A percentile compares a stretch with the other conserved stretches of the same genome.
Evolutionary conservation across 1,284 basidiomycete species (phyloP).

Genomic region (Ustilago xerochloae): DNA sequence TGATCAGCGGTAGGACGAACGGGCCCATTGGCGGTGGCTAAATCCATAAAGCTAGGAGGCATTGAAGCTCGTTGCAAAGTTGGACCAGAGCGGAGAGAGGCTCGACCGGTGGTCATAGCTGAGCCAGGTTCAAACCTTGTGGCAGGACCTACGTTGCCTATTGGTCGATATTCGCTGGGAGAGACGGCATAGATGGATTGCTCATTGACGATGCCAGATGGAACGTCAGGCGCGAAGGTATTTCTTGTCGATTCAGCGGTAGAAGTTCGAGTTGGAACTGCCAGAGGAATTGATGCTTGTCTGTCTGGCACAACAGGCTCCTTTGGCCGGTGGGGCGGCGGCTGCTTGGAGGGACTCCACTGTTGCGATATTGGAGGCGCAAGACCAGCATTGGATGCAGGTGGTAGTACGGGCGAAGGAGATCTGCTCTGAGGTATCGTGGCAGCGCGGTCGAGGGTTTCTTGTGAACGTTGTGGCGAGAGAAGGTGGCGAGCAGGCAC

Average conservation of each 20-base stretch:
- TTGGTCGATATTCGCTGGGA: conserved; percentile 5
- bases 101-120: conserved; percentile 22
- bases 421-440: conserved; percentile 6
- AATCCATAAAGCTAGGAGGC: conserved; percentile 18
- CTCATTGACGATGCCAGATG: background rate
- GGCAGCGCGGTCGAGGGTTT: conserved; percentile 6
- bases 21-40: background rate
- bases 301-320: conserved; percentile 18
- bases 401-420: conserved; percentile 1
- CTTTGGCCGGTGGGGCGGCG: background rate
- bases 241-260: background rate
- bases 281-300: conserved; percentile 10
- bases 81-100: conserved; percentile 9
- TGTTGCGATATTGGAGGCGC: background rate
- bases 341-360: conserved; percentile 18
- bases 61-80: conserved; percentile 15
- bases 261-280: background rate
- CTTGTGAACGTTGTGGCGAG: conserved; percentile 30
- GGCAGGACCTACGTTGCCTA: background rate
- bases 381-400: background rate
- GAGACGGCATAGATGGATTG: conserved; percentile 7
- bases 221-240: background rate
- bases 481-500: conserved; percentile 17
- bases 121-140: conserved; percentile 11
- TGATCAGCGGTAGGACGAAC: conserved; percentile 9